Percentiles rank a stretch among this genome's conserved stretches.
Conservation (phyloP, 176 grass and related monocot species). For the Olyra latifolia region DNA sequence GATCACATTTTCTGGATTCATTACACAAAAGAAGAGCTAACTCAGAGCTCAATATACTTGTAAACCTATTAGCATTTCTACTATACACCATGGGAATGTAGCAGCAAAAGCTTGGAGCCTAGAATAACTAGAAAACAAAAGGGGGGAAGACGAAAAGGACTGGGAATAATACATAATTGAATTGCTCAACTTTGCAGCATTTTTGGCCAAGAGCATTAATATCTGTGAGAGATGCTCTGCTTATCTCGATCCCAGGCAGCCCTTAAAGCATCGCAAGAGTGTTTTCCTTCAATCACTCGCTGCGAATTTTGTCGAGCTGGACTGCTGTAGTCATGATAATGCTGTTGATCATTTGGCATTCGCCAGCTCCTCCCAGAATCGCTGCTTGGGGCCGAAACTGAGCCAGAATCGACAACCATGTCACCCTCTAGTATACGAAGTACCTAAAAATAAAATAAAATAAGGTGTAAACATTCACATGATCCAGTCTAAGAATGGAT, state of each 20-base stretch:
- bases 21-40: slow-evolving; percentile 37
- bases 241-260: slow-evolving; percentile 68
- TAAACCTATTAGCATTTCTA: slow-evolving; percentile 60
- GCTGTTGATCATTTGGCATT: slow-evolving; percentile 46
- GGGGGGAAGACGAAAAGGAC: background rate
- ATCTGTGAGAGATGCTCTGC: slow-evolving; percentile 58
- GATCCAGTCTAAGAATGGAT: background rate
- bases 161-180: slow-evolving; percentile 61
- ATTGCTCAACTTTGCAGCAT: slow-evolving; percentile 15
- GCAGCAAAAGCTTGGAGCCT: slow-evolving; percentile 46
- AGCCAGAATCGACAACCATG: slow-evolving; percentile 67
- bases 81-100: slow-evolving; percentile 52
- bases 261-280: slow-evolving; percentile 51
- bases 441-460: slow-evolving; percentile 44
- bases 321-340: slow-evolving; percentile 45
- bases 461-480: background rate
- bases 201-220: slow-evolving; percentile 25
- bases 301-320: slow-evolving; percentile 47
- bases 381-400: slow-evolving; percentile 55
- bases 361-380: slow-evolving; percentile 68
- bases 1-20: slow-evolving; percentile 26
- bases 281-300: slow-evolving; percentile 43
- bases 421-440: slow-evolving; percentile 92
- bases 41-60: slow-evolving; percentile 44
- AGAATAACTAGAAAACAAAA: slow-evolving; percentile 24